Evolutionary conservation across 2,329 filamentous ascomycete genomes (phyloP), one percentile per base, ranked within the genome.

Genomic region (Trichoderma simmonsii): DNA sequence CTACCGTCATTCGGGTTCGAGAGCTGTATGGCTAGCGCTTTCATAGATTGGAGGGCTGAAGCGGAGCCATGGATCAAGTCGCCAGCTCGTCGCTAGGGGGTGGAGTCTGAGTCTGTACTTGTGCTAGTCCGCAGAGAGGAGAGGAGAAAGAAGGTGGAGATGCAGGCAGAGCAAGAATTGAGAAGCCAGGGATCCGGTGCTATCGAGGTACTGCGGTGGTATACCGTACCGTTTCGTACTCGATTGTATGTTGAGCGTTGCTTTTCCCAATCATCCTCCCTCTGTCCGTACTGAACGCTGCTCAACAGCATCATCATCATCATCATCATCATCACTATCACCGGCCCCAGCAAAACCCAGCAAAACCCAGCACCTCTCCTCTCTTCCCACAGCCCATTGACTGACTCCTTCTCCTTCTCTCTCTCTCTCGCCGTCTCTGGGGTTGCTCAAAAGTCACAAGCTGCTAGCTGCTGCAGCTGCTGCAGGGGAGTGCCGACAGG

Each of bases 11-110:
- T 73, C 68, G 59, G 68, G 72, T 73, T 73, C 72, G 48, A 73
- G 68, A 73, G 72, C 72, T 73, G 72, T 71, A 71, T 71, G 71
- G 59, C 71, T 76, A 76, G 75, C 72, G 75, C 69, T 65, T 71
- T 75, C 76, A 74, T 82, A 82, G 80, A 78, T 80, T 73, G 75
- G 77, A 82, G 79, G 80, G 80, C 80, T 82, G 80, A 82, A 79
- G 73, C 77, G 76, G 77, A 76, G 56, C 68, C 69, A 54, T 71
- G 43, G 61, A 43, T 43, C 39, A 57, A n/a, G 66, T 28, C 60
- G 32, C 54, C 66, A 66, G 63, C 48, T 66, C 43, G 63, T 36
- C 30, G 43, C 63, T 51, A 32, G 62, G 62, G 30, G 43, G 28
- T 24, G 43, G 28, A 26, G 30, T 36, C 34, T 15, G 34, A 36